These are phyloP conservation scores for Macrolepiota fuliginosa DNA, from an alignment of 768 basidiomycete genomes.

Conservation along the genomic window DNA sequence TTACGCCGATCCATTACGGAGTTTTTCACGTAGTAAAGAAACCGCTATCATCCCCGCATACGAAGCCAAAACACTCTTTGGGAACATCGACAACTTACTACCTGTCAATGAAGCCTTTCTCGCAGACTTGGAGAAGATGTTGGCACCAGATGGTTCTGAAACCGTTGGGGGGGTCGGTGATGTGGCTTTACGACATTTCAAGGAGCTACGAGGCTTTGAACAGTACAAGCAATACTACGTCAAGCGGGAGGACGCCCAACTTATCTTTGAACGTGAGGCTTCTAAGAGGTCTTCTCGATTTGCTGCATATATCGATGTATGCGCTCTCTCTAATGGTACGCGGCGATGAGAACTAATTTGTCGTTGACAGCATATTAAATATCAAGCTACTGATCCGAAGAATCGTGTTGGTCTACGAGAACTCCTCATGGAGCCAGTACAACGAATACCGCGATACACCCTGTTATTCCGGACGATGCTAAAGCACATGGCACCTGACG, in stretches of 20 bases:
- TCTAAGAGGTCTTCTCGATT: conserved; percentile 81
- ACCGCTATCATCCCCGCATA: conserved; percentile 87
- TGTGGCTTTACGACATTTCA: conserved; percentile 84
- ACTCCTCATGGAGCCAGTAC: conserved; percentile 94
- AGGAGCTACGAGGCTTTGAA: conserved; percentile 80
- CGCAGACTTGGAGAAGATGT: conserved; percentile 77
- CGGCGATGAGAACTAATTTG: conserved; percentile 13
- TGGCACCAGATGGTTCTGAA: conserved; percentile 53
- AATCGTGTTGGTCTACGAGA: conserved; percentile 89
- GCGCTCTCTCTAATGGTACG: conserved; percentile 23
- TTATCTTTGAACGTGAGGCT: conserved; percentile 82
- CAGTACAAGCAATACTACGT: conserved; percentile 89
- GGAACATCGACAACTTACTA: conserved; percentile 87
- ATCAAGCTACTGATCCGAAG: conserved; percentile 66
- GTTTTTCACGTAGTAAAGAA: conserved; percentile 79
- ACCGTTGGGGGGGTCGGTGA: conserved; percentile 74
- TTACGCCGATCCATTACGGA: conserved; percentile 89
- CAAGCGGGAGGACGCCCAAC: conserved; percentile 91
- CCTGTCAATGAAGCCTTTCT: conserved; percentile 90
- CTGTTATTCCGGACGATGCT: conserved; percentile 91
- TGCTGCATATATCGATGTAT: conserved; percentile 82
- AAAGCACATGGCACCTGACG: conserved; percentile 78
- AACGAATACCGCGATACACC: conserved; percentile 93
- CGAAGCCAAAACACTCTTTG: conserved; percentile 91
- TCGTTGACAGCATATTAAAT: conserved; percentile 73